Conservation (phyloP, 2,329 filamentous ascomycete genomes). For the Cladorrhinum sp. region DNA sequence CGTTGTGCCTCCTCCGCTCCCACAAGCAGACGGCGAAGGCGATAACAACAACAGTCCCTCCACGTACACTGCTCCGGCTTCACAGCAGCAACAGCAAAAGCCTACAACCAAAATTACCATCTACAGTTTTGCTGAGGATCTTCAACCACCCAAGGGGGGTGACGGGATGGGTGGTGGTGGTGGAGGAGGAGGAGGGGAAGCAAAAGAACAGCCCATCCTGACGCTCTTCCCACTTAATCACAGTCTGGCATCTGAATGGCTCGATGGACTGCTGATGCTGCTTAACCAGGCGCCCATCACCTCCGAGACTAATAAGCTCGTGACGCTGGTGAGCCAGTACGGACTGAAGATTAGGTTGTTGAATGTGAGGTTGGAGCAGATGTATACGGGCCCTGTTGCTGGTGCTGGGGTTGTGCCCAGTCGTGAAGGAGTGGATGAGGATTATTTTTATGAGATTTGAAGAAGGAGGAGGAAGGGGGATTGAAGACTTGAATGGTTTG, state of each 20-base stretch:
- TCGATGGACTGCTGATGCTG: constrained; percentile 92
- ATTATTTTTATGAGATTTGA: constrained; percentile 86
- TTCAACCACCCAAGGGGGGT: neutral
- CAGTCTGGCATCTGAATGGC: constrained; percentile 88
- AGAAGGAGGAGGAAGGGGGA: neutral
- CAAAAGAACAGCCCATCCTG: constrained; percentile 70
- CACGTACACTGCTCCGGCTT: constrained; percentile 17
- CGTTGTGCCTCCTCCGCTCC: neutral
- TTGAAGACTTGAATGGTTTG: no score
- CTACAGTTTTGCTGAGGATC: constrained; percentile 61
- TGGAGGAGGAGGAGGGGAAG: constrained; percentile 37
- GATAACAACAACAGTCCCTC: constrained; percentile 40
- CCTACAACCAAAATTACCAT: constrained; percentile 86
- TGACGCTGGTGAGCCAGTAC: constrained; percentile 82
- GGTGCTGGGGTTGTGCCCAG: constrained; percentile 75
- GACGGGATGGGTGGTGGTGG: constrained; percentile 26
- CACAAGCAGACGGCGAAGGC: constrained; percentile 30
- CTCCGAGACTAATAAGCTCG: constrained; percentile 88
- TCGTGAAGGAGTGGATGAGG: constrained; percentile 81
- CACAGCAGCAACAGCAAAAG: constrained; percentile 33
- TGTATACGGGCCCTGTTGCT: constrained; percentile 63
- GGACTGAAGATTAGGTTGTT: constrained; percentile 88
- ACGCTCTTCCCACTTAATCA: constrained; percentile 80
- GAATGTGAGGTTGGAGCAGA: constrained; percentile 83
- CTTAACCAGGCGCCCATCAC: constrained; percentile 95